A percentile compares a stretch with the other conserved stretches of the same genome.
Evolutionary conservation across 2,329 filamentous ascomycete species (phyloP).

Genomic region (Aspergillus tanneri): DNA sequence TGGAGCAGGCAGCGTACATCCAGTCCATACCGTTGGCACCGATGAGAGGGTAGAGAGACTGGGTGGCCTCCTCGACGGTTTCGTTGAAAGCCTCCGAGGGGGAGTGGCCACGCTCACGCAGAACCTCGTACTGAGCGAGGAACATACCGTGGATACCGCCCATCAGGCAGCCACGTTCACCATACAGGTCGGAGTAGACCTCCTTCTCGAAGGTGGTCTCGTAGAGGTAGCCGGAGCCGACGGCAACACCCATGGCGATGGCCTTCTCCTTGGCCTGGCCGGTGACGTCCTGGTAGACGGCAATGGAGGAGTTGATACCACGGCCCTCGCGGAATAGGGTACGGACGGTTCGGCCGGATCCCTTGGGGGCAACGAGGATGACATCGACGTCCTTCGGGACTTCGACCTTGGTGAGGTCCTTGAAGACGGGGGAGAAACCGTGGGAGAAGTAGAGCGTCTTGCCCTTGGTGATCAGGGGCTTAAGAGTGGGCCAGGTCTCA

Average conservation of each 20-base stretch:
- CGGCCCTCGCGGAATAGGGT: slow-evolving; percentile 98
- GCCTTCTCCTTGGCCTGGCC: slow-evolving; percentile 99
- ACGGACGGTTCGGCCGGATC: slow-evolving; percentile 96
- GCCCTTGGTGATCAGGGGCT: slow-evolving; percentile 97
- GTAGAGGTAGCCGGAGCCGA: slow-evolving; percentile 98
- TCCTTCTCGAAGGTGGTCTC: slow-evolving; percentile 99
- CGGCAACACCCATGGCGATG: slow-evolving; percentile 90
- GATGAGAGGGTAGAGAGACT: slow-evolving; percentile 96
- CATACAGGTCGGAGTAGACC: slow-evolving; percentile 99
- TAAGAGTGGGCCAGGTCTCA: slow-evolving; percentile 98
- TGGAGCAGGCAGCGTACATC: slow-evolving; percentile 99
- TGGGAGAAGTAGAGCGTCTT: slow-evolving; percentile 99
- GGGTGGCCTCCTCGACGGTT: slow-evolving; percentile 99
- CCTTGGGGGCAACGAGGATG: slow-evolving; percentile 99
- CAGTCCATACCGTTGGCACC: slow-evolving; percentile 99
- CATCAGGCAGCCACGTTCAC: slow-evolving; percentile 99
- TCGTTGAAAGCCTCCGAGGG: slow-evolving; percentile 99
- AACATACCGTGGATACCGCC: slow-evolving; percentile 99
- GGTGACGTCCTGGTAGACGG: slow-evolving; percentile 97
- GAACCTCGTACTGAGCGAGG: slow-evolving; percentile 99
- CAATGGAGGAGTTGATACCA: slow-evolving; percentile 99
- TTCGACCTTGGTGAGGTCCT: slow-evolving; percentile 98
- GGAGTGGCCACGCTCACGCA: slow-evolving; percentile 96
- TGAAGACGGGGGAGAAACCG: slow-evolving; percentile 99
- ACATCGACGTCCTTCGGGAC: slow-evolving; percentile 95